Evolutionary conservation across 371 early-diverging fungal genomes (phyloP).

Genomic region (Entomophthora muscae): DNA sequence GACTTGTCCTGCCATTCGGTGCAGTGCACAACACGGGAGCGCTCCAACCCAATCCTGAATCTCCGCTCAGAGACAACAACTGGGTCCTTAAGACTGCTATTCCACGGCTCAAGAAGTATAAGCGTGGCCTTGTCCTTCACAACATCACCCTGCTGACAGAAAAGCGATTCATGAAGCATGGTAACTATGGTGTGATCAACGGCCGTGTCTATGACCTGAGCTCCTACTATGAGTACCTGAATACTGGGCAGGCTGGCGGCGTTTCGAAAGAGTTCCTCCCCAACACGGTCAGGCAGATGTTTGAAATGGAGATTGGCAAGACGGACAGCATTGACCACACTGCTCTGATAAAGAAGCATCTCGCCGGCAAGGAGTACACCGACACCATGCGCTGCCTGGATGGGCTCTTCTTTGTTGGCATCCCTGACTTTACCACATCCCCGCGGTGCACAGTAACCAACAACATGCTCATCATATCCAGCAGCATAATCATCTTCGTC

Average conservation of each 20-base stretch:
- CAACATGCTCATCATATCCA: slow-evolving; percentile 59
- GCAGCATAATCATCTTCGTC: slow-evolving; percentile 56
- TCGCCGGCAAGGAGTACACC: slow-evolving; percentile 15
- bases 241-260: neutral
- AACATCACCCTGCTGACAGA: slow-evolving; percentile 13
- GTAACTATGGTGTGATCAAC: slow-evolving; percentile 43
- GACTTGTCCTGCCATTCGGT: neutral
- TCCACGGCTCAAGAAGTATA: neutral
- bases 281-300: neutral
- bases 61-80: neutral
- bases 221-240: slow-evolving; percentile 26
- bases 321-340: slow-evolving; percentile 20
- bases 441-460: slow-evolving; percentile 72
- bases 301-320: neutral
- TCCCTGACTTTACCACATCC: slow-evolving; percentile 63
- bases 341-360: slow-evolving; percentile 31
- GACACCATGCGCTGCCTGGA: slow-evolving; percentile 46
- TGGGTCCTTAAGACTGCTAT: neutral
- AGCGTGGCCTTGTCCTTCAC: neutral
- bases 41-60: neutral
- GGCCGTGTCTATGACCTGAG: slow-evolving; percentile 58
- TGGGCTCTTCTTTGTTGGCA: slow-evolving; percentile 70
- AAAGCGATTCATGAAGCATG: slow-evolving; percentile 25
- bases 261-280: neutral
- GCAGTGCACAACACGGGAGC: neutral